Base-by-base conservation (phyloP, 2,329 filamentous ascomycete species). In the Metarhizium album region DNA sequence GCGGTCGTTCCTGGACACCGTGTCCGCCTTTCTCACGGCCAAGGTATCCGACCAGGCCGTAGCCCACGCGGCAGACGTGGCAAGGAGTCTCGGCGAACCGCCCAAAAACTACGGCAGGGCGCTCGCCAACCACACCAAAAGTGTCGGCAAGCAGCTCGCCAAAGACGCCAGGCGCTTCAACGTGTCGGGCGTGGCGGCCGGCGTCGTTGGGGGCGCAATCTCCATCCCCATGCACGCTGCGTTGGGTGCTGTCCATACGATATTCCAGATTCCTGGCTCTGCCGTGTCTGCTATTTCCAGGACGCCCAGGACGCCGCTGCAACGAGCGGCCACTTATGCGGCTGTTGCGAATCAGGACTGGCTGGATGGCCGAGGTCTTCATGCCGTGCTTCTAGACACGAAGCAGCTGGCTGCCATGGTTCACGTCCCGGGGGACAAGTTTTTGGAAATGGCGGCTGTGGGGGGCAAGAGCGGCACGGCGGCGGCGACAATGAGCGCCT, bases 21-120 rank as follows among this genome's bases (percentile, higher is more conserved):
- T 73, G 2, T 75, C 73, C 0, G 72, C 69, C 1, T 75, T 75
- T 52, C 64, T 75, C 5, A 64, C 67, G 0, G 72, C 72, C 47
- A 72, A 66, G 20, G 69, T 74, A 0, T 68, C 70, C 0, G 67
- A 71, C 47, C 66, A 70, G 2, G 72, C 72, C 5, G 52, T 74
- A 18, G 64, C 63, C 29, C 72, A 74, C 52, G 71, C 70, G 1
- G 66, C 62, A 31, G 71, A 74, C 46, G 57, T 72, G 14, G 71
- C 62, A 7, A 62, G 62, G 35, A 57, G 64, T 22, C 46, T 75
- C 1, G 59, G 65, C 48, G 54, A 63, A 13, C 62, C 61, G 54
- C 76, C 62, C 11, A 64, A 59, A 43, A 57, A 57, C 4, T 59
- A 69, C 23, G 65, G 68, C 54, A 68, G 67, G 49, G 61, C 64